Evolutionary conservation across 1,139 yeast genomes (phyloP).

Genomic region (Yarrowia galli): DNA sequence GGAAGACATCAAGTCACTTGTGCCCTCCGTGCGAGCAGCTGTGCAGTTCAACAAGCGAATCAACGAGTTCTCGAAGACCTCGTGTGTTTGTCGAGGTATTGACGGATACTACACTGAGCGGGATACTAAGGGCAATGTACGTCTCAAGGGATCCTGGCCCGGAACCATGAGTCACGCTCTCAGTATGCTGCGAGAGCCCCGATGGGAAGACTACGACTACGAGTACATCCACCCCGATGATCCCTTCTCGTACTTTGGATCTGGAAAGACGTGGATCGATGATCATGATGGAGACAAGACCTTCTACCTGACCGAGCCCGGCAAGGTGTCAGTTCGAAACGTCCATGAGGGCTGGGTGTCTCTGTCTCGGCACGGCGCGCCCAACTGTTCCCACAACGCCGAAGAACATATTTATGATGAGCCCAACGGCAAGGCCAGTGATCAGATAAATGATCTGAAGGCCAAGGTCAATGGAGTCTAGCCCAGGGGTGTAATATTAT

Average conservation of each 20-base stretch:
- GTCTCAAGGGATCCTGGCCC: slow-evolving; percentile 44
- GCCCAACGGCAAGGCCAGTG: not conserved
- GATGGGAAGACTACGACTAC: slow-evolving; percentile 44
- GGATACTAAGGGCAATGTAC: slow-evolving; percentile 40
- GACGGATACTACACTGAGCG: slow-evolving; percentile 43
- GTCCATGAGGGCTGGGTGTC: slow-evolving; percentile 38
- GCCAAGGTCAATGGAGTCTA: not conserved
- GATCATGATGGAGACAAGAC: slow-evolving; percentile 40
- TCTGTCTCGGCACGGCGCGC: slow-evolving; percentile 4
- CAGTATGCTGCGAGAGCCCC: slow-evolving; percentile 41
- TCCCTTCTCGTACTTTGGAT: slow-evolving; percentile 39
- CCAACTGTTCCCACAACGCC: slow-evolving; percentile 31
- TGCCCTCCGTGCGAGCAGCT: slow-evolving; percentile 41
- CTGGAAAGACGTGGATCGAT: slow-evolving; percentile 40
- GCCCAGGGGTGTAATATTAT: not conserved
- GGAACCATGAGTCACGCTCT: slow-evolving; percentile 43
- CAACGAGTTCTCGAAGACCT: slow-evolving; percentile 40
- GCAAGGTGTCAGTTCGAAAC: slow-evolving; percentile 20
- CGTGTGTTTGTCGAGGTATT: slow-evolving; percentile 41
- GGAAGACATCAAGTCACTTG: slow-evolving; percentile 42
- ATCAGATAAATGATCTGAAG: not conserved
- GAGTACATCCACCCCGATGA: slow-evolving; percentile 38
- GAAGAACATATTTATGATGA: slow-evolving; percentile 16
- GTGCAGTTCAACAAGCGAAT: slow-evolving; percentile 41
- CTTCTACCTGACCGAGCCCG: slow-evolving; percentile 35